Base-by-base conservation (phyloP, 257 asterid genomes). In the Solanum chmielewskii region DNA sequence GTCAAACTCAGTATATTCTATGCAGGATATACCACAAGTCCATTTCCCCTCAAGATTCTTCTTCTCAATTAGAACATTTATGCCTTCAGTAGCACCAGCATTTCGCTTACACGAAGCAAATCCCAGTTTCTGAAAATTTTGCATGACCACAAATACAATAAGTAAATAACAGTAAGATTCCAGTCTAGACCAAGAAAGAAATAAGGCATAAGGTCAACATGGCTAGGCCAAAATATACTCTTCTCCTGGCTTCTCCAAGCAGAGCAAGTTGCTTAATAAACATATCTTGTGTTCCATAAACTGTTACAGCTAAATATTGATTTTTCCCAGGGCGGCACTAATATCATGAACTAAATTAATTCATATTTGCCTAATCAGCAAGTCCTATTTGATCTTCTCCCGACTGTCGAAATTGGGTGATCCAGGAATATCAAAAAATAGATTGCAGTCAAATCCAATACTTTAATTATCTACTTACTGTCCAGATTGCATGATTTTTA, bases 1-100 rank as follows among this genome's bases (percentile, higher is more conserved):
- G 90, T 97, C 95, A 70, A 97, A 97, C 91, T 97, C 99, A 13
- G 99, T 97, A 92, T 97, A 97, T 88, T 97, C 99, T 21, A 97
- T 94, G 86, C 99, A 97, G 83, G 99, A 95, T 64, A 94, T 83
- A 86, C 99, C 99, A 93, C 94, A 97, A 82, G 94, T 90, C 99
- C 99, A 97, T 84, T 94, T 93, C 84, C 98, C 98, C 90, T 96
- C 97, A 44, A 73, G 85, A 88, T 89, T 91, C 92, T 89, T 95
- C 92, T 94, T 97, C 96, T 97, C 98, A 69, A 96, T 90, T 85
- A 96, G 94, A 85, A 95, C 99, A 90, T 97, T 97, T 92, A 97
- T 93, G 89, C 99, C 99, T 91, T 97, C 99, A 69, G 99, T 97
- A 77, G 99, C 99, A 88, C 97, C 98, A 35, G 92, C 81, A 89